Evolutionary conservation across 2,329 filamentous ascomycete species (phyloP).

Genomic region (Colletotrichum spaethianum): DNA sequence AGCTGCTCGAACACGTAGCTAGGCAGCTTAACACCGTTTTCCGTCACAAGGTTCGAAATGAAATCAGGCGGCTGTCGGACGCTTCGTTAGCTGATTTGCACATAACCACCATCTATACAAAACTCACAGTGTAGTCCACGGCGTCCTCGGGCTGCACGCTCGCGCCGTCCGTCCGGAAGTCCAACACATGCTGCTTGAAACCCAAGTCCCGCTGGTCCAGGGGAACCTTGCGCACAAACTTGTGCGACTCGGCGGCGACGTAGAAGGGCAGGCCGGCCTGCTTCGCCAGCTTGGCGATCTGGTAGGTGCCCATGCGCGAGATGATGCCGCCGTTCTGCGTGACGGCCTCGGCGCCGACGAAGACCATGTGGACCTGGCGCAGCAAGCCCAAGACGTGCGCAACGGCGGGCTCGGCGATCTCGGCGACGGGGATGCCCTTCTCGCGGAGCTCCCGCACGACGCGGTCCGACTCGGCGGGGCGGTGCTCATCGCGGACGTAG

Average conservation of each 20-base stretch:
- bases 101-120: too few relatives aligned
- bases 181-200: slow-evolving; percentile 81
- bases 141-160: slow-evolving; percentile 65
- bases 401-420: slow-evolving; percentile 72
- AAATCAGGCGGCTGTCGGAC: slow-evolving; percentile 71
- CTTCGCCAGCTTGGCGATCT: slow-evolving; percentile 87
- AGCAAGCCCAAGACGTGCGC: slow-evolving; percentile 78
- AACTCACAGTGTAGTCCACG: slow-evolving; percentile 80
- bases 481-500: slow-evolving; percentile 76
- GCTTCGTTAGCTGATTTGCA: slow-evolving; percentile 45
- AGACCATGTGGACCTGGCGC: slow-evolving; percentile 73
- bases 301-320: slow-evolving; percentile 86
- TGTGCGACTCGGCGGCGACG: slow-evolving; percentile 95
- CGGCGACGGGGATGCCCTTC: slow-evolving; percentile 84
- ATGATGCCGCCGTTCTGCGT: slow-evolving; percentile 96
- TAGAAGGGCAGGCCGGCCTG: slow-evolving; percentile 82
- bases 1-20: slow-evolving; percentile 80
- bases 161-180: slow-evolving; percentile 73
- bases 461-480: slow-evolving; percentile 73
- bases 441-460: slow-evolving; percentile 80
- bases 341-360: slow-evolving; percentile 85
- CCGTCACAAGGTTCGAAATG: slow-evolving; percentile 82
- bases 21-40: slow-evolving; percentile 79
- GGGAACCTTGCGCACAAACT: slow-evolving; percentile 92
- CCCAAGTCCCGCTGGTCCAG: slow-evolving; percentile 86